Base-by-base conservation (phyloP, 2,329 filamentous ascomycete genomes). In the Trichoderma atroviride region DNA sequence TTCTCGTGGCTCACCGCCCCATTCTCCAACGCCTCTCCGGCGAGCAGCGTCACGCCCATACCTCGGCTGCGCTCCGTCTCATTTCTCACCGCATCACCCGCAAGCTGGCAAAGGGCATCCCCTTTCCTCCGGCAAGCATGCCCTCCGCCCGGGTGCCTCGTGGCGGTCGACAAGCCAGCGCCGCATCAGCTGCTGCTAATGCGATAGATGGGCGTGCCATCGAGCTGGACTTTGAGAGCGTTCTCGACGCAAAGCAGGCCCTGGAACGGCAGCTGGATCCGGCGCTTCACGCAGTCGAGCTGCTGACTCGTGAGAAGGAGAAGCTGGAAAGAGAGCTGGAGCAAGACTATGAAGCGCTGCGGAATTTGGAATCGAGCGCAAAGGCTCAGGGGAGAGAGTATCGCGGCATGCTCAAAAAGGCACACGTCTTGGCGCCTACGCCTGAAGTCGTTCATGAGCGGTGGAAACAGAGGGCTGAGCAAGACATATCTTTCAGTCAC, bases 191-290 rank as follows among this genome's bases (percentile, higher is more conserved):
- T 37, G 43, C 67, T 61, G 70, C 73, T 35, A 75, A 75, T 22
- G 77, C 74, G 29, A 77, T 81, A 27, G 83, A 80, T 9, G 81
- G 83, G 19, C 83, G 87, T 61, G 86, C 85, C 56, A 81, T 84
- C 33, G 88, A 91, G 75, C 86, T 93, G 58, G 85, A 91, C 74
- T 89, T 89, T 72, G 90, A 92, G 75, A 86, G 84, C 73, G 85
- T 89, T 16, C 80, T 90, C 10, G 86, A 89, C 73, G 85, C 85
- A n/a, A 87, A 87, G 71, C 80, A 83, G 69, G 78, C 78, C 10
- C 78, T 91, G 31, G 86, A 91, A 75, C 81, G 80, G 70, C 84
- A 86, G 78, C 84, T 92, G 5, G 89, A 87, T 19, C 88, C 89
- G 1, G 81, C 86, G 24, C 79, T 89, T 53, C 89, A 92, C 78